Evolutionary conservation across 495 filamentous ascomycete species (phyloP).

Genomic region (Tuber magnatum): DNA sequence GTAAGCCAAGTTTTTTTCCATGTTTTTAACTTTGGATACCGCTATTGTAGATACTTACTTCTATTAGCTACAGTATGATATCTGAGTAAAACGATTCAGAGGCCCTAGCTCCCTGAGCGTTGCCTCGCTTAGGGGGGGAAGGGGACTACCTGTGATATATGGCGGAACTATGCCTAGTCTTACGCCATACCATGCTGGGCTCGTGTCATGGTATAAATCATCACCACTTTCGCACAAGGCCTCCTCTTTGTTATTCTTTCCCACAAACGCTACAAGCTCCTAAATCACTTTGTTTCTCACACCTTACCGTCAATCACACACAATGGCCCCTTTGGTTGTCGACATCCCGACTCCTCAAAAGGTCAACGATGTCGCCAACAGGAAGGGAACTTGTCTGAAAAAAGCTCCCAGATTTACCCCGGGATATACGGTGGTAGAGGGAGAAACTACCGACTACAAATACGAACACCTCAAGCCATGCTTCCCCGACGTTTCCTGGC

Average conservation of each 20-base stretch:
- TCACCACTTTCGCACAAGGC: background rate
- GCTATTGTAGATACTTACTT: background rate
- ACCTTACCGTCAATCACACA: background rate
- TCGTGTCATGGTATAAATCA: background rate
- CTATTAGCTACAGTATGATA: too few species aligned
- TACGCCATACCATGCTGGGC: background rate
- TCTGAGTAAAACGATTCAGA: too few species aligned
- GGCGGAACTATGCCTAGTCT: background rate
- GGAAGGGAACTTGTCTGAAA: background rate
- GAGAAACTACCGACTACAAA: constrained; percentile 50
- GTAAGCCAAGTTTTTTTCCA: too few species aligned
- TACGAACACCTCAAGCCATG: constrained; percentile 52
- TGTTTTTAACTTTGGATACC: too few species aligned
- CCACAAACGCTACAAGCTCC: background rate
- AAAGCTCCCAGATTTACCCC: constrained; percentile 40
- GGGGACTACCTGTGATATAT: background rate
- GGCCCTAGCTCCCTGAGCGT: background rate
- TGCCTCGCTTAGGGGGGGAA: background rate
- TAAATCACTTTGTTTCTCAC: background rate
- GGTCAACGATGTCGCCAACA: constrained; percentile 2
- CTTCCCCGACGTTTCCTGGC: constrained; percentile 55
- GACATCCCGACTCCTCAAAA: background rate
- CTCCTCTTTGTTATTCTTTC: background rate
- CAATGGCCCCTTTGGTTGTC: constrained; percentile 21
- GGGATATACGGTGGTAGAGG: constrained; percentile 44